Evolutionary conservation across 2,329 filamentous ascomycete genomes (phyloP), one percentile per base, ranked within the genome.

Genomic region (Elsinoe arachidis): DNA sequence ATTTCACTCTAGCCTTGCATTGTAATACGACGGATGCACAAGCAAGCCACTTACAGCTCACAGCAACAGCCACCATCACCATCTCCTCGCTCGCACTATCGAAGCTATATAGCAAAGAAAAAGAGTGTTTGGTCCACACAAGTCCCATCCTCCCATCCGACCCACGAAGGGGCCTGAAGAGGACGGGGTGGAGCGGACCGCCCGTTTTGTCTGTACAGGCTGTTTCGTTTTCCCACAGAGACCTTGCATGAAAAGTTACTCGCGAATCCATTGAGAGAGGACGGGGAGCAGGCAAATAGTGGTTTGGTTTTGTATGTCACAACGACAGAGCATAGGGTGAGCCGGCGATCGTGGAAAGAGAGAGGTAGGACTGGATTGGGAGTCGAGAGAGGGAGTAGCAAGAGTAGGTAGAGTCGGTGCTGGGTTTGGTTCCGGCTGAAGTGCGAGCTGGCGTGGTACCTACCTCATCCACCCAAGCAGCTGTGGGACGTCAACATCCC

Each of bases 211-310:
- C 33, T 35, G 33, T 33, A 53, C 33, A 37, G 37, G 37, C 39
- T 46, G 39, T 37, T 33, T 55, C 30, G 34, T 49, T 56, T n/a
- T 56, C 39, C 54, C 54, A 56, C 54, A 39, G 37, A 46, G 34
- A 37, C 21, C 39, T 21, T 49, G 37, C 26, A 35, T 33, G 43
- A 49, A 49, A 26, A 33, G 54, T 56, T 56, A 56, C 54, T 56
- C 54, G 54, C 54, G 39, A 23, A 46, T 56, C 54, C 54, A 46
- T 46, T 21, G 39, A 46, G 26, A 38, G n/a, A 26, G 26, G 54
- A 39, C 44, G 37, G 43, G 54, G 54, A 56, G 54, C 54, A 56
- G 54, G 54, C 54, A 56, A 56, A 56, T 56, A 35, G 39, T 30
- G 54, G 39, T 56, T 56, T 49, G 38, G 38, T 21, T 12, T 34